Conservation (phyloP, 345 rosid species). For the Erysimum cheiranthoides region DNA sequence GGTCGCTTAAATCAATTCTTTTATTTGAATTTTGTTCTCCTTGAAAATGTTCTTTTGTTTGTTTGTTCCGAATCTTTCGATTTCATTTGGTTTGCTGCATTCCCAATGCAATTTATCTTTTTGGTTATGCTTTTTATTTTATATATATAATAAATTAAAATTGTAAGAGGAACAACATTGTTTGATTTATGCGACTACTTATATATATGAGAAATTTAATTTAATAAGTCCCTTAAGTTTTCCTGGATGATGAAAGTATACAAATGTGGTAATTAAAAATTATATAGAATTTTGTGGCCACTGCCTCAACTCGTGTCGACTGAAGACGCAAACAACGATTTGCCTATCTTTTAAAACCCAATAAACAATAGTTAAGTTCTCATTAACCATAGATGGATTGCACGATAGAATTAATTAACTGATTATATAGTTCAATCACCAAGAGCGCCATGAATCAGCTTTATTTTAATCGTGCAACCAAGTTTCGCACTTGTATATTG, state of each 20-base stretch:
- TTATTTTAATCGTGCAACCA: constrained; percentile 24
- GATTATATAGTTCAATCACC: neutral
- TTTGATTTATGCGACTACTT: constrained; percentile 8
- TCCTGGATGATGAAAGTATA: neutral
- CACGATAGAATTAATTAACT: neutral
- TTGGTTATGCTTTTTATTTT: neutral
- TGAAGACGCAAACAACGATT: constrained; percentile 2
- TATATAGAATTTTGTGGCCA: neutral
- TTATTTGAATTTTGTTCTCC: neutral
- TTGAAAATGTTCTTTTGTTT: constrained; percentile 20
- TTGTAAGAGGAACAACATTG: constrained; percentile 9
- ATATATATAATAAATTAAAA: constrained; percentile 7
- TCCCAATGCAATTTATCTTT: constrained; percentile 19
- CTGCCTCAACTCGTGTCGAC: constrained; percentile 5
- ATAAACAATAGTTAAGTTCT: constrained; percentile 13
- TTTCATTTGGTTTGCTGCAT: constrained; percentile 23
- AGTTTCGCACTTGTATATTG: neutral
- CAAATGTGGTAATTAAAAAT: neutral
- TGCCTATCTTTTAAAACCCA: constrained; percentile 8
- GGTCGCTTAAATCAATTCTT: constrained; percentile 1
- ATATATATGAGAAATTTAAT: neutral
- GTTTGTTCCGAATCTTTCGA: constrained; percentile 14
- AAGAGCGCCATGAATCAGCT: constrained; percentile 12
- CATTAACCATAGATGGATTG: constrained; percentile 21
- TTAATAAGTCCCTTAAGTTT: too few species aligned